Conservation (phyloP, 495 filamentous ascomycete species). For the Zalerion maritima region DNA sequence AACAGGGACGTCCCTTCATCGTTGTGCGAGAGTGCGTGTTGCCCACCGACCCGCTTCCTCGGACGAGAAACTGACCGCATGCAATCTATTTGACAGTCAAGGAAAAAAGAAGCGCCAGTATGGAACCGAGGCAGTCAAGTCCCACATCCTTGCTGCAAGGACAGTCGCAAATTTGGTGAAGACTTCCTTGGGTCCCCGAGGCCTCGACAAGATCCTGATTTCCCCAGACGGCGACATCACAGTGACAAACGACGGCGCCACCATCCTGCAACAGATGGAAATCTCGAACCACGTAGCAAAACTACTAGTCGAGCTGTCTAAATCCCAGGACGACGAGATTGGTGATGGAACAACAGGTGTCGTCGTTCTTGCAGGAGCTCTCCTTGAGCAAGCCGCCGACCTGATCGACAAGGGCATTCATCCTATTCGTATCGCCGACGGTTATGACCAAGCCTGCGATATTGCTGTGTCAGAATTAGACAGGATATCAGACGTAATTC, state of each 20-base stretch:
- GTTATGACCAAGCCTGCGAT: conserved; percentile 94
- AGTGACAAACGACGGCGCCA: conserved; percentile 97
- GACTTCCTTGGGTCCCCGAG: conserved; percentile 88
- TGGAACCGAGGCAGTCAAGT: conserved; percentile 93
- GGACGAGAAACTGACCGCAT: conserved; percentile 3
- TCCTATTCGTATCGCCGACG: conserved; percentile 94
- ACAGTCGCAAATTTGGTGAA: conserved; percentile 96
- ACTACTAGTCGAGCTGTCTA: conserved; percentile 92
- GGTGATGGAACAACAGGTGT: conserved; percentile 97
- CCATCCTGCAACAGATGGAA: conserved; percentile 96
- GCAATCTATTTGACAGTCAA: conserved; percentile 44
- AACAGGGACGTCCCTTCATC: conserved; percentile 93
- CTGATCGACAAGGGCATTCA: conserved; percentile 99
- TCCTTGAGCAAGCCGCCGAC: conserved; percentile 94
- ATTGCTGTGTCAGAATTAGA: conserved; percentile 87
- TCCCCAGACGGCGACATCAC: conserved; percentile 98
- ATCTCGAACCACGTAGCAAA: conserved; percentile 97
- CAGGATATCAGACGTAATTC: conserved; percentile 77
- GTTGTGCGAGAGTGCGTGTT: conserved; percentile 87
- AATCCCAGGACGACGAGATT: conserved; percentile 98
- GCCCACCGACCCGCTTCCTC: conserved; percentile 1
- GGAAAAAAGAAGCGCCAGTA: conserved; percentile 95
- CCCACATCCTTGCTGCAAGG: conserved; percentile 89
- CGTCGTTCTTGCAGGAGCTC: conserved; percentile 86
- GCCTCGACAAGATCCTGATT: conserved; percentile 97